Conservation (phyloP, 78 protist genomes). For the Anaeramoeba flamelloides region DNA sequence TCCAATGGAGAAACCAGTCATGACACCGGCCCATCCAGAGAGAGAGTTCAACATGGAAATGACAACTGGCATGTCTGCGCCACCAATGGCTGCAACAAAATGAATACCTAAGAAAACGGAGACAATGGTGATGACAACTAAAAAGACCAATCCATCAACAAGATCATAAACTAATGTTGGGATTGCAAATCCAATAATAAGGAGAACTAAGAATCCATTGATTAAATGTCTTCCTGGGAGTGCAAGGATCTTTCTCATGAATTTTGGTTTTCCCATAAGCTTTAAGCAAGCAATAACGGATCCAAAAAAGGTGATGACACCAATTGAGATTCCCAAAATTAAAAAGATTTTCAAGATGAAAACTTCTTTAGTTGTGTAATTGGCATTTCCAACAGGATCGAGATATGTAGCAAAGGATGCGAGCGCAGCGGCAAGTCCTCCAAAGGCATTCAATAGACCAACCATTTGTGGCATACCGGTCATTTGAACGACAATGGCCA, state of each 20-base stretch:
- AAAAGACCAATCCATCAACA: not conserved
- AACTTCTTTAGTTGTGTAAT: conserved; percentile 6
- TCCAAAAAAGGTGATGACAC: conserved; percentile 1
- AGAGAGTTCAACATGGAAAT: conserved; percentile 79
- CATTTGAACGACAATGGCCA: conserved; percentile 12
- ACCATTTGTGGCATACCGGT: conserved; percentile 27
- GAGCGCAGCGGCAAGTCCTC: conserved; percentile 45
- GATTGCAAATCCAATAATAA: not conserved
- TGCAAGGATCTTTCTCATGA: not conserved
- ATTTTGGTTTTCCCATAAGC: not conserved
- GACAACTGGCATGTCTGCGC: conserved; percentile 96
- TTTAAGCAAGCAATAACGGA: not conserved
- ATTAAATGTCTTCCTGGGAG: not conserved
- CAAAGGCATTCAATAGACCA: conserved; percentile 43
- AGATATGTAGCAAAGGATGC: conserved; percentile 17
- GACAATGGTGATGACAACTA: conserved; percentile 4
- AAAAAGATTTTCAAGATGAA: not conserved
- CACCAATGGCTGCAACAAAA: conserved; percentile 65
- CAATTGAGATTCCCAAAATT: not conserved
- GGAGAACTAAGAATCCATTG: not conserved
- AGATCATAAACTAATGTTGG: not conserved
- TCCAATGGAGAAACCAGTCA: conserved; percentile 35
- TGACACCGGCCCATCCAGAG: conserved; percentile 79
- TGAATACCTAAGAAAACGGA: conserved; percentile 54
- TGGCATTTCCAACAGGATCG: not conserved